Base-by-base conservation (phyloP, 1,284 basidiomycete species). In the Cryptococcus sp. region DNA sequence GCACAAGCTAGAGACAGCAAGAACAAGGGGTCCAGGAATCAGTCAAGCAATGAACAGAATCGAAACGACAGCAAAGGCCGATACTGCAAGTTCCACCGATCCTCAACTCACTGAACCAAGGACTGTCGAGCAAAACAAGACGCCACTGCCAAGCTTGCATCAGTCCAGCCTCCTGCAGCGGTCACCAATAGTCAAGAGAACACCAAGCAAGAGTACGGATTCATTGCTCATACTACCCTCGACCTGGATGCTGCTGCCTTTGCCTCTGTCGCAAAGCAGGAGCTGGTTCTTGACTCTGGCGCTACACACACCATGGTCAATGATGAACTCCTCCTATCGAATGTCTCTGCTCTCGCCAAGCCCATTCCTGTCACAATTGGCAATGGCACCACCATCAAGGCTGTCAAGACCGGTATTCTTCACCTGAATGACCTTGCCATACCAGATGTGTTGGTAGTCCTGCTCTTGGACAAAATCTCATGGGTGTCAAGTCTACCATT, bases 271-370 rank as follows among this genome's bases (percentile, higher is more conserved):
- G 22, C 23, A 41, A 34, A 24, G 4, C 11, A 34, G 52, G 31
- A 22, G 21, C 21, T 54, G 32, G 43, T 54, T 9, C 31, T 50
- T 10, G 48, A 54, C 45, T 46, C 49, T 4, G 49, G 49, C 13
- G 53, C 53, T 16, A 41, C 53, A 3, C 39, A 54, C n/a, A 36
- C 43, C 41, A 39, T 50, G 40, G 25, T 54, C 14, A n/a, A 28
- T 23, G 45, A 54, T 22, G 10, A n/a, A 14, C 7, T 10, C 18
- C 24, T 50, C 3, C 40, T 49, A 13, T 7, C 16, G 4, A 48
- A 54, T 42, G 34, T 52, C 24, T 31, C 16, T 13, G 21, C 23
- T 5, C 46, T 41, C 9, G 9, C 34, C n/a, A 4, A n/a, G 9
- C 21, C 22, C 2, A 25, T 23, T 28, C 25, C 36, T 32, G 28